Percentiles rank a stretch among this genome's conserved stretches.
phyloP scores from a whole-genome alignment of 768 basidiomycete species.

The Russula ochroleuca region DNA sequence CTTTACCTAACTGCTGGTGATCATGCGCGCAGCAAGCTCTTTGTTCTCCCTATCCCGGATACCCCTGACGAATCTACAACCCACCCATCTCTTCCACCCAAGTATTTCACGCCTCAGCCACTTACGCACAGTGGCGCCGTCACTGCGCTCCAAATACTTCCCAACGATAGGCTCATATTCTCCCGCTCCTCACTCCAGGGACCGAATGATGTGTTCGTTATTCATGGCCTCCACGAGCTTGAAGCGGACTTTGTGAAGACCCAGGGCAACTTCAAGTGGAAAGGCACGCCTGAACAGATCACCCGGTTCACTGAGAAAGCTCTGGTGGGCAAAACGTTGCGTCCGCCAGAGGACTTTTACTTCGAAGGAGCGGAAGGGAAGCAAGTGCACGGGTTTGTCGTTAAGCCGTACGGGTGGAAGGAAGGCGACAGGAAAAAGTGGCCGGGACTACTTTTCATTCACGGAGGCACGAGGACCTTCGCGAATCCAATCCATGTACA shows the following conservation, averaged over 20 bases:
- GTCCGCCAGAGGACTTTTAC: slow-evolving; percentile 76
- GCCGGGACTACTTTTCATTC: slow-evolving; percentile 78
- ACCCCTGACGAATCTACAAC: slow-evolving; percentile 54
- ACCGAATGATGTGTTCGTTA: slow-evolving; percentile 75
- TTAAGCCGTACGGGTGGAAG: slow-evolving; percentile 77
- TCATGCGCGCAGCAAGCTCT: slow-evolving; percentile 71
- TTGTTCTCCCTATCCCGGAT: slow-evolving; percentile 59
- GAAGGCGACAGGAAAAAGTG: slow-evolving; percentile 57
- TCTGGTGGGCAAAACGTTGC: slow-evolving; percentile 55
- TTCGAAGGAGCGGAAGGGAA: slow-evolving; percentile 78
- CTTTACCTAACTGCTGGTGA: slow-evolving; percentile 78
- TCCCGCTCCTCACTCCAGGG: slow-evolving; percentile 67
- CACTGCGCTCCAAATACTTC: slow-evolving; percentile 58
- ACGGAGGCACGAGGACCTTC: slow-evolving; percentile 50
- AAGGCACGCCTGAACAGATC: slow-evolving; percentile 47
- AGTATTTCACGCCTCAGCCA: slow-evolving; percentile 51
- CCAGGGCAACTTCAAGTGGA: slow-evolving; percentile 30
- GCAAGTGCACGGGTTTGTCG: slow-evolving; percentile 77
- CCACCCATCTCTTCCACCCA: slow-evolving; percentile 41
- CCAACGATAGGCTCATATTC: slow-evolving; percentile 61
- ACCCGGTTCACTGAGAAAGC: slow-evolving; percentile 59
- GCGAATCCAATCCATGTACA: not conserved
- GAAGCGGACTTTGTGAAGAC: slow-evolving; percentile 31
- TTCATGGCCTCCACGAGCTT: slow-evolving; percentile 46
- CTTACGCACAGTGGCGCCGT: slow-evolving; percentile 57